These are phyloP conservation scores for Amanita brunnescens DNA, from an alignment of 768 basidiomycete genomes.

Conservation along the genomic window DNA sequence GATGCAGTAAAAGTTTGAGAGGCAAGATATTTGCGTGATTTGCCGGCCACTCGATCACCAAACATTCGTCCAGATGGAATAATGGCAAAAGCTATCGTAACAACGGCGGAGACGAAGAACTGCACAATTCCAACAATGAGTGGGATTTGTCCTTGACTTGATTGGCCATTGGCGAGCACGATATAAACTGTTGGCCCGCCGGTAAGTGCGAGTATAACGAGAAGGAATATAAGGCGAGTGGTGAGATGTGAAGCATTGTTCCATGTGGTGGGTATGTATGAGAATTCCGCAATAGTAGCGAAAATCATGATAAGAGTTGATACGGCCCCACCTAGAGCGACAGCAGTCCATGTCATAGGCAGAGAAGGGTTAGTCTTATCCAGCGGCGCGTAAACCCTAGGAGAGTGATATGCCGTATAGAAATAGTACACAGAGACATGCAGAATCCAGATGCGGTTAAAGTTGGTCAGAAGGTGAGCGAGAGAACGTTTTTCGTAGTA, in stretches of 20 bases:
- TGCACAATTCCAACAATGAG: constrained; percentile 91
- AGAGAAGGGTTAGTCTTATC: constrained; percentile 61
- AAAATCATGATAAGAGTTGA: constrained; percentile 89
- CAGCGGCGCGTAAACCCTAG: constrained; percentile 76
- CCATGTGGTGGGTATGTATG: constrained; percentile 98
- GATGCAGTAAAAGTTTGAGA: constrained; percentile 99
- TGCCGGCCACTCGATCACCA: constrained; percentile 95
- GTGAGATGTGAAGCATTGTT: constrained; percentile 97
- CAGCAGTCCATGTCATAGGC: constrained; percentile 92
- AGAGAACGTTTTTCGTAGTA: constrained; percentile 94
- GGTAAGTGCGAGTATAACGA: constrained; percentile 88
- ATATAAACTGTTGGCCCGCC: constrained; percentile 93
- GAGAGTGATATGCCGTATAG: constrained; percentile 97
- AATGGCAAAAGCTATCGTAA: constrained; percentile 75
- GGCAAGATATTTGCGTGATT: constrained; percentile 96
- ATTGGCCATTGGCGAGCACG: constrained; percentile 67
- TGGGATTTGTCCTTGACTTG: constrained; percentile 55
- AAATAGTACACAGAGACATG: constrained; percentile 94
- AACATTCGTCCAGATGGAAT: constrained; percentile 98
- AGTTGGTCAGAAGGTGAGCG: constrained; percentile 93
- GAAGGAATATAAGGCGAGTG: constrained; percentile 84
- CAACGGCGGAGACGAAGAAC: constrained; percentile 83
- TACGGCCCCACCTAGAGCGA: constrained; percentile 93
- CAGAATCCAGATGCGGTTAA: constrained; percentile 98
- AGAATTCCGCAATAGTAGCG: constrained; percentile 91